Percentiles rank a stretch among this genome's conserved stretches.
These are phyloP conservation scores for Xylaria grammica DNA, from an alignment of 495 filamentous ascomycete species.

Conservation along the genomic window DNA sequence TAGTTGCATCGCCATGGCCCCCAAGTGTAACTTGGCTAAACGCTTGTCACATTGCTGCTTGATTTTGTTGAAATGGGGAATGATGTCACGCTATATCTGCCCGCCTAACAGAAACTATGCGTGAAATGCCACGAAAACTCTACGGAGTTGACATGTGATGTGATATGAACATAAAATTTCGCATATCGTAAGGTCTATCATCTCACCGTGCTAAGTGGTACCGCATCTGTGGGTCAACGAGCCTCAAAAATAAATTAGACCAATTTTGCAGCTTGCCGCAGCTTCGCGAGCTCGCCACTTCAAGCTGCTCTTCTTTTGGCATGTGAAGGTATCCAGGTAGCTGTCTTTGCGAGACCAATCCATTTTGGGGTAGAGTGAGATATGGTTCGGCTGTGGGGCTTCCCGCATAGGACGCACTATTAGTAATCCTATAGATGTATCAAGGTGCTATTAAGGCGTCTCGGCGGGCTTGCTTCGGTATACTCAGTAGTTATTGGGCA, in stretches of 20 bases:
- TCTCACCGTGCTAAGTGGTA: background rate
- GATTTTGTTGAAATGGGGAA: background rate
- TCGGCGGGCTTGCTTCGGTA: too few species aligned
- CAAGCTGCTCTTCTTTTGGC: constrained; percentile 4
- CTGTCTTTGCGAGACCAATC: background rate
- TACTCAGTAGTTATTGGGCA: too few species aligned
- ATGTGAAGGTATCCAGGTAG: constrained; percentile 15
- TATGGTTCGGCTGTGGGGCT: too few species aligned
- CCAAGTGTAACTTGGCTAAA: constrained; percentile 6
- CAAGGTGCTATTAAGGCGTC: too few species aligned
- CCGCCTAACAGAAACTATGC: background rate
- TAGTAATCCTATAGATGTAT: too few species aligned
- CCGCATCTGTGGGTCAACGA: background rate
- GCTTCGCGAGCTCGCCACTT: background rate
- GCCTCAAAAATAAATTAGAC: background rate
- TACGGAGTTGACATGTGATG: background rate
- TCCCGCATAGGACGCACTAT: too few species aligned
- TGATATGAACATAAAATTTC: background rate
- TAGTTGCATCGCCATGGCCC: constrained; percentile 1
- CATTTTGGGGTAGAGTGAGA: too few species aligned
- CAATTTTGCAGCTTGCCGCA: background rate
- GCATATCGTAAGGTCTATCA: background rate
- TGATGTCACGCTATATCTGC: background rate
- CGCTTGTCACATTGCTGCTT: background rate
- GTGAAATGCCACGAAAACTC: background rate